Base-by-base conservation (phyloP, 192 early-diverging fungal genomes). In the Coemansia javaensis region DNA sequence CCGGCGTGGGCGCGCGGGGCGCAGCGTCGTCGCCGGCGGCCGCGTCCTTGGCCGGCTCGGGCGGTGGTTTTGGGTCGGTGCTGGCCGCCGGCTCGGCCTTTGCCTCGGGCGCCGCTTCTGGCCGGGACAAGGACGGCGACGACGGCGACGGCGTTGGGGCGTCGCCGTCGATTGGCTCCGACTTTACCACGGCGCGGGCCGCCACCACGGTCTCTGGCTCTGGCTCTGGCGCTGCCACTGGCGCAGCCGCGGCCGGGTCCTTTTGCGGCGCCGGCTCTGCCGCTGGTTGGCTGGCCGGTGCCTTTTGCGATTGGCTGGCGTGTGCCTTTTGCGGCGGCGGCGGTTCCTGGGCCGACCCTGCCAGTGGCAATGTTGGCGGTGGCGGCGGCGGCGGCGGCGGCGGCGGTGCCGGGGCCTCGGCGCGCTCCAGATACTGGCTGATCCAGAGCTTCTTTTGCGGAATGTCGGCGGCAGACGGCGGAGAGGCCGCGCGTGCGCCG, bases 401-500 rank as follows among this genome's bases (percentile, higher is more conserved):
- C n/a, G n/a, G n/a, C n/a, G 15, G 9, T 10, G 24, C 25, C 14
- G 18, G 34, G 12, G n/a, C 12, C 15, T 53, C 40, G 24, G 22
- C 25, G 31, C 18, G 40, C 38, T 75, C 64, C 9, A 75, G 38
- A 36, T 75, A 75, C 33, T 56, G 55, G 38, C 40, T 67, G 58
- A 75, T 59, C 71, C 71, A 75, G 7, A 75, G 50, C 44, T 75
- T 75, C 35, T 75, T 75, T 32, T 54, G 59, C 12, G 71, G 71
- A 28, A 73, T 13, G 18, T 42, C 40, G 36, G 23, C 31, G 23
- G 42, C 32, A 0, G 28, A 27, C 5, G 38, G 38, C n/a, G n/a
- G n/a, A n/a, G n/a, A n/a, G n/a, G n/a, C n/a, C n/a, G n/a, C n/a
- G n/a, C n/a, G n/a, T n/a, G n/a, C n/a, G n/a, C n/a, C n/a, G n/a